Evolutionary conservation across 768 basidiomycete genomes (phyloP), one percentile per base, ranked within the genome.

Genomic region (Tulasnella sp.): DNA sequence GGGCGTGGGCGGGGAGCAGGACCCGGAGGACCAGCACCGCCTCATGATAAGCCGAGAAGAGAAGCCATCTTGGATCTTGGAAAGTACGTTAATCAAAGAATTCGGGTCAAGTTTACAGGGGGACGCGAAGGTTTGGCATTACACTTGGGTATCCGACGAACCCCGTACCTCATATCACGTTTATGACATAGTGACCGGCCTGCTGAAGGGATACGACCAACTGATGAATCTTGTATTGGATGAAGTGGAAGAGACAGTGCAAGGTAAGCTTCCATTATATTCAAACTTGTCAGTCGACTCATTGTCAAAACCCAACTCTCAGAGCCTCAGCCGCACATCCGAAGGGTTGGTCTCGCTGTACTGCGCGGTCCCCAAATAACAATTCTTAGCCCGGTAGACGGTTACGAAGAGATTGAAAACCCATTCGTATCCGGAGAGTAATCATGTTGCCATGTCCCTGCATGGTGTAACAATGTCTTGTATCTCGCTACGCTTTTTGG

Each of bases 101-200:
- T 99, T 62, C 70, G 89, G 50, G 91, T 98, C 61, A 96, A 95
- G 67, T 98, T 99, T 63, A 89, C 89, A n/a, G 95, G 95, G 37
- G 93, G 93, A 33, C 71, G 95, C 34, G 91, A 99, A 76, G 91
- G 92, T 87, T 55, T 3, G 13, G 6, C 3, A 20, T 2, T 7
- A 31, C 39, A 24, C 13, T 15, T 22, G 22, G 28, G 16, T 16
- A 12, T 4, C 24, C 37, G 32, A 37, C 45, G 47, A 42, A 43
- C 37, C 9, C 34, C 2, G 19, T 34, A 27, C 28, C 10, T 28
- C 22, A 53, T 44, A 19, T 54, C 15, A 19, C 28, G 34, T 29
- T 16, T 25, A 13, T 29, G 45, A n/a, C 19, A 19, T 59, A 96
- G 93, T 96, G 46, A 84, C 78, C 6, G 95, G 95, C 3, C 75